phyloP scores from a whole-genome alignment of 2,329 filamentous ascomycete species.

The Colletotrichum tropicale region DNA sequence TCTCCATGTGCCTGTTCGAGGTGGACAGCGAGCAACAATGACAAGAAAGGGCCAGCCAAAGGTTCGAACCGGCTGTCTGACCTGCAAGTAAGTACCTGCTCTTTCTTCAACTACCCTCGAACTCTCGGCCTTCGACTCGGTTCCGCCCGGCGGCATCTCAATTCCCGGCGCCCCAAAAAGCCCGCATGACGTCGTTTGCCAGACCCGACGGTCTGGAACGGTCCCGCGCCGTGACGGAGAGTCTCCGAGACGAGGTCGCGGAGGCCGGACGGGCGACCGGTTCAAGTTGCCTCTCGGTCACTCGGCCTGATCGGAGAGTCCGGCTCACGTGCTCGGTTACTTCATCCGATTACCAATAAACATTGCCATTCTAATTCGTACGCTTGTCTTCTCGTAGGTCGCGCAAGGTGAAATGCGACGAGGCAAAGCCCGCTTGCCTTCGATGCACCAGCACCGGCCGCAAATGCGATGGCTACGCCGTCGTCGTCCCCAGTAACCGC shows the following conservation, averaged over 20 bases:
- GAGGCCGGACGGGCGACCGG: background rate
- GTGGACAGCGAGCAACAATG: background rate
- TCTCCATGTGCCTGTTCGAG: background rate
- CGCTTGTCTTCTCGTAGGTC: constrained; percentile 37
- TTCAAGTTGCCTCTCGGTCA: background rate
- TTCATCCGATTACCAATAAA: background rate
- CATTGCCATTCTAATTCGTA: background rate
- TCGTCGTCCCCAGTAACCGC: constrained; percentile 17
- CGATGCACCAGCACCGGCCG: constrained; percentile 60
- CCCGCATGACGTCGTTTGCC: background rate
- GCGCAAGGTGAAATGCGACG: constrained; percentile 62
- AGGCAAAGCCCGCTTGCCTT: constrained; percentile 55
- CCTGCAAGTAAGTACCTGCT: constrained; percentile 52
- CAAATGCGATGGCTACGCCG: constrained; percentile 58
- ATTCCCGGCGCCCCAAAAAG: background rate
- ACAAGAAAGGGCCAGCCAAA: constrained; percentile 29
- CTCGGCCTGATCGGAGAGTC: background rate
- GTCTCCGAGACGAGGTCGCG: background rate
- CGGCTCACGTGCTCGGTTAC: background rate
- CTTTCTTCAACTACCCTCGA: background rate
- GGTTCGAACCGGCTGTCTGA: constrained; percentile 55
- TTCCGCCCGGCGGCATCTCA: background rate
- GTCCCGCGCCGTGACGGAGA: background rate
- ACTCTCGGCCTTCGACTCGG: background rate
- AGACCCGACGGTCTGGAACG: background rate